Conservation (phyloP, 225 moss, liverwort and hornwort genomes). For the Pseudisothecium myosuroides region DNA sequence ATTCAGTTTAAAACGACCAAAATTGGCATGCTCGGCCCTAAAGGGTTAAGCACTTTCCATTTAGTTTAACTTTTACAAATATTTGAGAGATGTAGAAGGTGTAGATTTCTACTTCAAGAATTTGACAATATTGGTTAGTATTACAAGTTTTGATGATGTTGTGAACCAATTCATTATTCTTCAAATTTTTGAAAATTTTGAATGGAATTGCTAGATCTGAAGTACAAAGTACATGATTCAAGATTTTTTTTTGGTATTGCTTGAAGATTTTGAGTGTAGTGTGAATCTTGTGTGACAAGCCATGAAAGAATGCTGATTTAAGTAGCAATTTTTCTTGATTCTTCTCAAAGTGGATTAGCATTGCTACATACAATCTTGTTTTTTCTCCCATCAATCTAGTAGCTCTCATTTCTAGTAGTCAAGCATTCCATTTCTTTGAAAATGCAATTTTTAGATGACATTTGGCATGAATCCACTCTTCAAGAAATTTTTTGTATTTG, state of each 20-base stretch:
- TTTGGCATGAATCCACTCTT: too few relatives aligned
- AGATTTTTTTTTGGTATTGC: fast-evolving
- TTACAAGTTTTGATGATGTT: not conserved
- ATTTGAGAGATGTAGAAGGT: fast-evolving
- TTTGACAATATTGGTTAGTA: not conserved
- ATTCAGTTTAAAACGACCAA: too few relatives aligned
- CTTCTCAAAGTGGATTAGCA: fast-evolving
- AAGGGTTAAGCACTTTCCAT: fast-evolving
- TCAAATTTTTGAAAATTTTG: too few relatives aligned
- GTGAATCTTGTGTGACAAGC: not conserved
- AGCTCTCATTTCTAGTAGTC: fast-evolving
- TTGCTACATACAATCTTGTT: fast-evolving
- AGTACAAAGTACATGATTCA: fast-evolving
- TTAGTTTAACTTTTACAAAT: fast-evolving
- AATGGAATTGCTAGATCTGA: fast-evolving
- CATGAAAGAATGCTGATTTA: fast-evolving
- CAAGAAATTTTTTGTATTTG: fast-evolving
- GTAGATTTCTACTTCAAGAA: not conserved
- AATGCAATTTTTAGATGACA: fast-evolving
- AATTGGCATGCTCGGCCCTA: too few relatives aligned
- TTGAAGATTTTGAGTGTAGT: not conserved
- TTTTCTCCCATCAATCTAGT: fast-evolving
- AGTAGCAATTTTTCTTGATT: fast-evolving
- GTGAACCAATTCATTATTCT: fast-evolving
- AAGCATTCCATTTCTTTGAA: fast-evolving